phyloP scores from a whole-genome alignment of 2,329 filamentous ascomycete species.

The Coleophoma crateriformis region DNA sequence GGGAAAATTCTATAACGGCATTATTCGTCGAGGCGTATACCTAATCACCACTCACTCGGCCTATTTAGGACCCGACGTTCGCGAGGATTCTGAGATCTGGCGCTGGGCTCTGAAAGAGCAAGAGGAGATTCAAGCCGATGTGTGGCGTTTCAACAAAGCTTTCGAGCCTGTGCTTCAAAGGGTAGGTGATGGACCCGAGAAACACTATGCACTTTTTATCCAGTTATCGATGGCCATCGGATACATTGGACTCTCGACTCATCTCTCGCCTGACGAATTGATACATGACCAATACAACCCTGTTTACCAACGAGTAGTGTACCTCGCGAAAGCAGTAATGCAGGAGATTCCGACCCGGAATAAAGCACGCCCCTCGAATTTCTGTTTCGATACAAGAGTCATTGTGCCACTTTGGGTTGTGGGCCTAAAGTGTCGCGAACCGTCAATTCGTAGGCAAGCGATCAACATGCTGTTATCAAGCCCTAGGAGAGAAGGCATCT shows the following conservation, averaged over 20 bases:
- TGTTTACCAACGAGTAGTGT: not conserved
- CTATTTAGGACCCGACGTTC: too few relatives aligned
- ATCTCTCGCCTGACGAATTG: conserved; percentile 3
- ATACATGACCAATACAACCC: not conserved
- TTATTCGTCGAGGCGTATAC: too few relatives aligned
- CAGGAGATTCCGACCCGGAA: not conserved
- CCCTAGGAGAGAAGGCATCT: not conserved
- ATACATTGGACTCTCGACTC: too few relatives aligned
- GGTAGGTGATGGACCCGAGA: too few relatives aligned
- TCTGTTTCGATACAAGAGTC: conserved; percentile 3
- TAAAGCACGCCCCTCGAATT: not conserved
- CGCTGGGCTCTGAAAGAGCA: too few relatives aligned
- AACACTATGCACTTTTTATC: conserved; percentile 9
- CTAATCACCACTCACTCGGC: too few relatives aligned
- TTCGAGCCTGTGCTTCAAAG: too few relatives aligned
- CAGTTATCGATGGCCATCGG: conserved; percentile 6
- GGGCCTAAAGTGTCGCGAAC: not conserved
- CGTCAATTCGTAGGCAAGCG: not conserved
- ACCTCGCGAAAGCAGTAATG: not conserved
- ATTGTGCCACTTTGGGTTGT: conserved; percentile 1
- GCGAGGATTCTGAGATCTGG: too few relatives aligned
- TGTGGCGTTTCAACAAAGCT: too few relatives aligned
- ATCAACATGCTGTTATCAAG: not conserved
- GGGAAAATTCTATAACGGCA: too few relatives aligned
- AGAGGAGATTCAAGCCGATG: too few relatives aligned